Evolutionary conservation across 148 eudicot genomes (phyloP), one percentile per base, ranked within the genome.

Genomic region (Nepenthes gracilis): DNA sequence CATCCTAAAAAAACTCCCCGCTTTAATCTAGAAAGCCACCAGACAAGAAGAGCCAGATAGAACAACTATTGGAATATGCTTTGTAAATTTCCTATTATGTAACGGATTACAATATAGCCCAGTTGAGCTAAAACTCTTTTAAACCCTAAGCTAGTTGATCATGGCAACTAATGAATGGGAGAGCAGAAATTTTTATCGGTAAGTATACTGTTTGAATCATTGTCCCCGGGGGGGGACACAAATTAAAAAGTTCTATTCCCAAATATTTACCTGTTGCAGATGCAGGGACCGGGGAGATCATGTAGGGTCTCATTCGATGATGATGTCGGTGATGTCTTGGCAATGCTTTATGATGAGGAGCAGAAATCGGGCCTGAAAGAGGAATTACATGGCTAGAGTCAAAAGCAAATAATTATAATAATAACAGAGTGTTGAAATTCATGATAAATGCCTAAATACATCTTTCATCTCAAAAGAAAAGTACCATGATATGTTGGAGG

Each of bases 401-500:
- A 35, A 74, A 49, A 55, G 58, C 36, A 61, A 10, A 67, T 53
- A 36, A 58, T 61, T 38, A 62, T 14, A 51, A 15, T n/a, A 5
- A 63, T 36, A 34, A 52, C 4, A 43, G 52, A 47, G 1, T 12
- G 36, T 49, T 49, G n/a, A 49, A 3, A 15, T 65, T 36, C 52
- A 58, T 53, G 53, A 55, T 33, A 45, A 14, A 62, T 40, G 8
- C 45, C 45, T 40, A 4, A 40, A 40, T 40, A 40, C 0, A 8
- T 40, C 45, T 40, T 40, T 3, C 45, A 40, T 40, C 4, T 3
- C 45, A 40, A 40, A 40, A 8, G 52, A 36, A 57, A 33, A 50
- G 40, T 70, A 88, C 97, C 96, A 78, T 62, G 81, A 76, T 74
- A 53, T 35, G 72, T 34, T 6, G 85, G 88, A 75, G 95, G 78